These are phyloP conservation scores for Vachellia collinsii DNA, from an alignment of 306 rosid species.

Conservation along the genomic window DNA sequence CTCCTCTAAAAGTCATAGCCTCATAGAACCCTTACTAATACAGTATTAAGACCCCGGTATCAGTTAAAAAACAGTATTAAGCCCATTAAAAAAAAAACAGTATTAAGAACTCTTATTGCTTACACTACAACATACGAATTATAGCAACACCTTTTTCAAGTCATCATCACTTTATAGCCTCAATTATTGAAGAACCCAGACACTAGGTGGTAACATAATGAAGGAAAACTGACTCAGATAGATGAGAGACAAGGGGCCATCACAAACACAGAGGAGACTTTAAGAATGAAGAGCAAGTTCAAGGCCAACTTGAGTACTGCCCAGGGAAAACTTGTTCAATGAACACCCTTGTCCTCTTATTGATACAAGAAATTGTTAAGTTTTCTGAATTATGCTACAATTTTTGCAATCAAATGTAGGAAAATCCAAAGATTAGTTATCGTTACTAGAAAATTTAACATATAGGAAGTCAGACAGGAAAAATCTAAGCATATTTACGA, in stretches of 20 bases:
- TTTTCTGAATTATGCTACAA: too few relatives aligned
- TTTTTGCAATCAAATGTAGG: background rate
- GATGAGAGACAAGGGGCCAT: conserved; percentile 2
- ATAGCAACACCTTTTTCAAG: background rate
- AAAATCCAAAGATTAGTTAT: background rate
- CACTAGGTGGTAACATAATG: background rate
- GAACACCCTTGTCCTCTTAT: background rate
- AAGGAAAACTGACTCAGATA: background rate
- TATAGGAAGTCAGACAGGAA: background rate
- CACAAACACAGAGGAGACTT: conserved; percentile 1
- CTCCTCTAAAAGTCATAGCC: background rate
- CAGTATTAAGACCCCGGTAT: background rate
- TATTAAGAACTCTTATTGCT: background rate
- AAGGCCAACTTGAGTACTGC: background rate
- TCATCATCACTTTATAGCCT: background rate
- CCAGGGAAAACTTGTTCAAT: conserved; percentile 1
- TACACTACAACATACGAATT: background rate
- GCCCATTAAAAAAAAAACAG: too few relatives aligned
- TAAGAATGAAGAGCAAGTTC: background rate
- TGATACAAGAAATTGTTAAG: too few relatives aligned
- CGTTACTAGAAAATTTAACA: background rate
- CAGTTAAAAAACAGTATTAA: background rate
- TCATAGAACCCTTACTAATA: background rate
- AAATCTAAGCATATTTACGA: background rate
- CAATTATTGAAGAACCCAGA: background rate